Conservation (phyloP, 768 basidiomycete species). For the Russula sp. region DNA sequence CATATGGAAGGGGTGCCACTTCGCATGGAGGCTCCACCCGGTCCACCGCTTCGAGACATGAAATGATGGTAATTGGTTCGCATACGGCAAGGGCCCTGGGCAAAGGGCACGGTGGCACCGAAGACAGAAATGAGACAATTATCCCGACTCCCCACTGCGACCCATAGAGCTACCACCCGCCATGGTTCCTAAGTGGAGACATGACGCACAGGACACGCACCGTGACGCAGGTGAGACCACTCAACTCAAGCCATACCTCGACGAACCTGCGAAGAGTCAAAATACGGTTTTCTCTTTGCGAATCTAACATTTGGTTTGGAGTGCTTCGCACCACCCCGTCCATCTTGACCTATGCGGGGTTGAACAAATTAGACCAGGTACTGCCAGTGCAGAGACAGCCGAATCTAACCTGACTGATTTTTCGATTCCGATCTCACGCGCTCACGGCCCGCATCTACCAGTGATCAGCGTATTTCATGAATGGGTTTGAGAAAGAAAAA, state of each 20-base stretch:
- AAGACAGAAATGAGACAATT: not conserved
- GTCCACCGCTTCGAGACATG: not conserved
- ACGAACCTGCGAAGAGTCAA: not conserved
- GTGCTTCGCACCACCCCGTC: not conserved
- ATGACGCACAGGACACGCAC: not conserved
- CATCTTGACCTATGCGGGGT: not conserved
- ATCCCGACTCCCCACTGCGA: not conserved
- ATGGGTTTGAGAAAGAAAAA: not conserved
- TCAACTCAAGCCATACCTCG: not conserved
- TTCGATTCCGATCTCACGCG: not conserved
- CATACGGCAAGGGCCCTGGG: not conserved
- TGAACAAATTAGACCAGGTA: not conserved
- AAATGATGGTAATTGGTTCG: not conserved
- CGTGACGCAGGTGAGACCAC: not conserved
- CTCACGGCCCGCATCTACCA: not conserved
- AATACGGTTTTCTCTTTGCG: too few species aligned
- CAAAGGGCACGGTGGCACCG: not conserved
- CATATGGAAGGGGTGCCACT: not conserved
- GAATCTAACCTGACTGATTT: too few species aligned
- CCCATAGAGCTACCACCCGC: not conserved
- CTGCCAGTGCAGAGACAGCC: too few species aligned
- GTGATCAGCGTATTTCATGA: not conserved
- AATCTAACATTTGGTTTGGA: too few species aligned
- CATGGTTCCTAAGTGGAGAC: not conserved
- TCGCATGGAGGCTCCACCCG: not conserved